Percentiles rank a stretch among this genome's conserved stretches.
phyloP scores from a whole-genome alignment of 306 rosid species.

The Dalbergia cochinchinensis region DNA sequence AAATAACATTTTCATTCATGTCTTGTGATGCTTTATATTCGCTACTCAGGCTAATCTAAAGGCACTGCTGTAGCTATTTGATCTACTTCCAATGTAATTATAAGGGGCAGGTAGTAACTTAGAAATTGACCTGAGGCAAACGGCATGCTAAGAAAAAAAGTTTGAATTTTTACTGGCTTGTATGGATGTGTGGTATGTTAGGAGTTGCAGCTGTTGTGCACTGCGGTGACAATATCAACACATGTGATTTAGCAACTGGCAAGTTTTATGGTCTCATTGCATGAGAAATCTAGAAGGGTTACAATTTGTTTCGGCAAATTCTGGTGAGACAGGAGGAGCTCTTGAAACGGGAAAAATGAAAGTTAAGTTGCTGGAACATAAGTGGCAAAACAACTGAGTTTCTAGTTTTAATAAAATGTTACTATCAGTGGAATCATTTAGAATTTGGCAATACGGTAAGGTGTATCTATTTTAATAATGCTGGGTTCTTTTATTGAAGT shows the following conservation, averaged over 20 bases:
- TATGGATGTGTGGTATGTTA: not conserved
- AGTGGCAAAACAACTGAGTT: too few species aligned
- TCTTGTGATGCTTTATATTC: not conserved
- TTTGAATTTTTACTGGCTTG: not conserved
- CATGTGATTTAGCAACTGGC: not conserved
- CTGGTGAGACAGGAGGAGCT: not conserved
- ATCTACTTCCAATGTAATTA: not conserved
- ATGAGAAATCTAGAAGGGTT: conserved; percentile 18
- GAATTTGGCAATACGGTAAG: too few species aligned
- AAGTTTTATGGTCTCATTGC: not conserved
- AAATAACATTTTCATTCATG: not conserved
- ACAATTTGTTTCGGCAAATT: not conserved
- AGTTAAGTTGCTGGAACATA: not conserved
- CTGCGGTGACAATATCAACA: not conserved
- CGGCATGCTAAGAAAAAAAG: not conserved
- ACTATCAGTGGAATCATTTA: too few species aligned
- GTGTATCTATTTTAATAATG: too few species aligned
- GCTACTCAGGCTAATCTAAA: not conserved
- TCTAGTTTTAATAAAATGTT: too few species aligned
- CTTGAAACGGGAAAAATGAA: not conserved
- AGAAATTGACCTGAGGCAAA: not conserved
- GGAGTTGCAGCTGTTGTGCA: not conserved
- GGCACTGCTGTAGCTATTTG: not conserved
- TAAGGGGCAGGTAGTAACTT: not conserved
- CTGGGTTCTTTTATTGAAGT: too few species aligned